Base-by-base conservation (phyloP, 129 eudicot genomes). In the Chrysanthemum lavandulifolium region DNA sequence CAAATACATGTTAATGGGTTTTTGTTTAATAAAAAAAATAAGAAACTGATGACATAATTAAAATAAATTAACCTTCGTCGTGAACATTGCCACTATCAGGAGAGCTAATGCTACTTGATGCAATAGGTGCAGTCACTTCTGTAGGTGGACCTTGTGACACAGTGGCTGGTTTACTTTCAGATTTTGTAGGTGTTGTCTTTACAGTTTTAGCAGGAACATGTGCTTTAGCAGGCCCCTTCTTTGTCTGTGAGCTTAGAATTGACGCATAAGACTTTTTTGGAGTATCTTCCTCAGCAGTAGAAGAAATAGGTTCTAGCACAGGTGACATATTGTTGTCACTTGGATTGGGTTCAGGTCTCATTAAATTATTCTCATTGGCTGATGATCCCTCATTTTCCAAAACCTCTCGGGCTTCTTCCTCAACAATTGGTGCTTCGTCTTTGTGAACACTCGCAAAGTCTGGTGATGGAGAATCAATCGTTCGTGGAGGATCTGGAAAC, bases 231-330 rank as follows among this genome's bases (percentile, higher is more conserved):
- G 84, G 60, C 58, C 65, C 80, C 65, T 78, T 86, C 75, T 75
- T 81, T 40, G 77, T 82, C 57, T 83, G 82, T 40, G 86, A 84
- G 73, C 87, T 86, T 69, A 86, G 75, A 77, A 89, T 88, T 1
- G 96, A 88, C 13, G 98, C 98, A 78, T 92, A 92, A 10, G 98
- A 92, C 75, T 77, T 80, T 82, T 92, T 92, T 49, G 85, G 85
- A 83, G 87, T 61, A 70, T 87, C 86, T 59, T 89, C 98, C 27
- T 68, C 82, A 33, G 86, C 61, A 52, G 71, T 55, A 25, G 85
- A 80, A 72, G 82, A 71, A 67, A 47, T 66, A 70, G 91, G 72
- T 75, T 80, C 85, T n/a, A 63, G 50, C 40, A 69, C 73, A 18
- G 53, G 21, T 4, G 70, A 25, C 63, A 27, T 15, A 64, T 61